phyloP scores from a whole-genome alignment of 1,284 basidiomycete species.

The Ceratobasidium sp. region DNA sequence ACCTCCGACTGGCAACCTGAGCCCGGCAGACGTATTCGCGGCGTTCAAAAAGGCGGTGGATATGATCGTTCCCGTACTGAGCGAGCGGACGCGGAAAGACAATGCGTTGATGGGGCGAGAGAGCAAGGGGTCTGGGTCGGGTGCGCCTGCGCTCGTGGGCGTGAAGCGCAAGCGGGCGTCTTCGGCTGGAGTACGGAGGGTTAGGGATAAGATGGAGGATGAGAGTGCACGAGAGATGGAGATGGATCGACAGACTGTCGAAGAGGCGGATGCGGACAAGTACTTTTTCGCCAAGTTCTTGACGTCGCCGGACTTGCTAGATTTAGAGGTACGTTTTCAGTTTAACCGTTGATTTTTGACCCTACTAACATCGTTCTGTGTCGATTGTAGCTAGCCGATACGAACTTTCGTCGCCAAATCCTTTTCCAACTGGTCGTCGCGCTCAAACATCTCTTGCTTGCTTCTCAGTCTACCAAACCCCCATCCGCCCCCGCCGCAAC shows the following conservation, averaged over 20 bases:
- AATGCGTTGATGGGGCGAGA: slow-evolving; percentile 82
- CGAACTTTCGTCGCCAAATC: slow-evolving; percentile 91
- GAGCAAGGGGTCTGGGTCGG: slow-evolving; percentile 52
- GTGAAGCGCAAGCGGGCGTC: slow-evolving; percentile 45
- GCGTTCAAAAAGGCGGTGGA: slow-evolving; percentile 77
- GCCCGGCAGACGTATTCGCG: slow-evolving; percentile 55
- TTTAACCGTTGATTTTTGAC: neutral
- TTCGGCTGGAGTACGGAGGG: slow-evolving; percentile 24
- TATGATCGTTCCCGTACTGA: slow-evolving; percentile 80
- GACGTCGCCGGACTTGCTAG: slow-evolving; percentile 86
- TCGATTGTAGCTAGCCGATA: slow-evolving; percentile 78
- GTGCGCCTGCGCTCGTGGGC: slow-evolving; percentile 58
- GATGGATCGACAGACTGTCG: slow-evolving; percentile 62
- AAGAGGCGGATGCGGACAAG: slow-evolving; percentile 59
- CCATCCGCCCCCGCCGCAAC: slow-evolving; percentile 68
- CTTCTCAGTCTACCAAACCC: slow-evolving; percentile 69
- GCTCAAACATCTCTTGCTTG: slow-evolving; percentile 83
- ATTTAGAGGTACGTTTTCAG: slow-evolving; percentile 75
- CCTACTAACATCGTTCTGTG: slow-evolving; percentile 41
- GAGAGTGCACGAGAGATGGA: slow-evolving; percentile 69
- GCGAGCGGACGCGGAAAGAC: slow-evolving; percentile 86
- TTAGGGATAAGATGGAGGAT: slow-evolving; percentile 30
- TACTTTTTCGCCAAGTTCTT: slow-evolving; percentile 95
- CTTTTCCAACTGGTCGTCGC: slow-evolving; percentile 88
- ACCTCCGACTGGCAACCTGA: slow-evolving; percentile 8